Conservation (phyloP, 1,284 basidiomycete species). For the Phaffia rhodozyma region DNA sequence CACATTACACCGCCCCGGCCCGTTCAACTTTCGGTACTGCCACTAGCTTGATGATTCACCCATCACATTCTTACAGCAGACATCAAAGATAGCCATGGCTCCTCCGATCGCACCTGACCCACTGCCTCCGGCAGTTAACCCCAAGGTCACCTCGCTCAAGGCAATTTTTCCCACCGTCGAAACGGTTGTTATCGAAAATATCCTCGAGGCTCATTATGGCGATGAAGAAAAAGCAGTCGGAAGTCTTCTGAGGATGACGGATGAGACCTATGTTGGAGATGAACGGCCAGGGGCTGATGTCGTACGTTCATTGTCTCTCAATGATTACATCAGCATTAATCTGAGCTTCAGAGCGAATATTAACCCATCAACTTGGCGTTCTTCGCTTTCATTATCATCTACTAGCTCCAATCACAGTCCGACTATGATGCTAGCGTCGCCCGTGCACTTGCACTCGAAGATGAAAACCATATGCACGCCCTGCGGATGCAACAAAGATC, state of each 20-base stretch:
- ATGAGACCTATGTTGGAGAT: conserved; percentile 33
- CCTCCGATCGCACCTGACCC: neutral
- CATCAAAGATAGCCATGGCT: too few species aligned
- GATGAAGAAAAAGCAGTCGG: conserved; percentile 33
- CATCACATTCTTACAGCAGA: too few species aligned
- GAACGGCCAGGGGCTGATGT: conserved; percentile 22
- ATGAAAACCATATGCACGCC: conserved; percentile 25
- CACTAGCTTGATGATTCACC: too few species aligned
- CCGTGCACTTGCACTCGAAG: conserved; percentile 30
- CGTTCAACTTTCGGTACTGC: too few species aligned
- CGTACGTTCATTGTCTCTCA: neutral
- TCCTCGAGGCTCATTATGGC: conserved; percentile 31
- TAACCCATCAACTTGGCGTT: too few species aligned
- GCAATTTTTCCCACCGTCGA: conserved; percentile 33
- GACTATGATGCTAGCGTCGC: conserved; percentile 35
- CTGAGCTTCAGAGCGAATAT: too few species aligned
- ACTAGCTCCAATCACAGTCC: conserved; percentile 27
- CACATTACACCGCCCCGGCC: too few species aligned
- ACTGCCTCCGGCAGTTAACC: conserved; percentile 19
- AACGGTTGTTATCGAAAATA: conserved; percentile 30
- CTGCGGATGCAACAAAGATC: neutral
- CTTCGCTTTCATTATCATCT: neutral
- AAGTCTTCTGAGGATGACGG: conserved; percentile 33
- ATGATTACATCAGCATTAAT: conserved; percentile 25
- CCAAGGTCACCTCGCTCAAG: conserved; percentile 28